These are phyloP conservation scores for Nematocida sp. DNA, from an alignment of 371 early-diverging fungal species.

Conservation along the genomic window DNA sequence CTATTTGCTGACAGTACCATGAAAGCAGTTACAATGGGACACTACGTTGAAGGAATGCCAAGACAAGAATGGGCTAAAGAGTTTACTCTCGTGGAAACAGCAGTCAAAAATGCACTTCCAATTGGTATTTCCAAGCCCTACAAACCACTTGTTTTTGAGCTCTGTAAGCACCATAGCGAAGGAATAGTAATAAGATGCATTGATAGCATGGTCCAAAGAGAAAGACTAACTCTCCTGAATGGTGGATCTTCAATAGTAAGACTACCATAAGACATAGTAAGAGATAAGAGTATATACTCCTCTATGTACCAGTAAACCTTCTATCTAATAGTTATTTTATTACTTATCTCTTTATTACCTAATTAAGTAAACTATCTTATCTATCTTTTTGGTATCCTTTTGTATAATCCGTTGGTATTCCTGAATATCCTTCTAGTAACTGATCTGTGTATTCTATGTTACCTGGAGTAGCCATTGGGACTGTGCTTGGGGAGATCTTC, in stretches of 20 bases:
- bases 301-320: too few relatives aligned
- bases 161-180: slow-evolving; percentile 49
- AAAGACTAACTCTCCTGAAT: slow-evolving; percentile 58
- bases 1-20: slow-evolving; percentile 93
- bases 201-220: slow-evolving; percentile 62
- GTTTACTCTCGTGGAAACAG: slow-evolving; percentile 51
- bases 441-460: background rate
- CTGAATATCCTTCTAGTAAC: slow-evolving; percentile 11
- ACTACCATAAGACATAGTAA: slow-evolving; percentile 57
- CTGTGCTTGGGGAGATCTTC: background rate
- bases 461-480: too few relatives aligned
- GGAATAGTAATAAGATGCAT: slow-evolving; percentile 55
- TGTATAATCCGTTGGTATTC: slow-evolving; percentile 7
- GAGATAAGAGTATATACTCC: too few relatives aligned
- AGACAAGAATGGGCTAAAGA: slow-evolving; percentile 54
- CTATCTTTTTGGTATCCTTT: too few relatives aligned
- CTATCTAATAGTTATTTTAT: too few relatives aligned
- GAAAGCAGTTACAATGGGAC: slow-evolving; percentile 71
- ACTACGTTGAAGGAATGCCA: slow-evolving; percentile 64
- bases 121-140: slow-evolving; percentile 57
- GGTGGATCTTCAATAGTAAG: slow-evolving; percentile 58
- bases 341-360: too few relatives aligned
- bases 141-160: slow-evolving; percentile 32
- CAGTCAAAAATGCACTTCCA: slow-evolving; percentile 58
- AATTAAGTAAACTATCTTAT: too few relatives aligned